These are phyloP conservation scores for Epichloe festucae DNA, from an alignment of 2,329 filamentous ascomycete genomes.

Conservation along the genomic window DNA sequence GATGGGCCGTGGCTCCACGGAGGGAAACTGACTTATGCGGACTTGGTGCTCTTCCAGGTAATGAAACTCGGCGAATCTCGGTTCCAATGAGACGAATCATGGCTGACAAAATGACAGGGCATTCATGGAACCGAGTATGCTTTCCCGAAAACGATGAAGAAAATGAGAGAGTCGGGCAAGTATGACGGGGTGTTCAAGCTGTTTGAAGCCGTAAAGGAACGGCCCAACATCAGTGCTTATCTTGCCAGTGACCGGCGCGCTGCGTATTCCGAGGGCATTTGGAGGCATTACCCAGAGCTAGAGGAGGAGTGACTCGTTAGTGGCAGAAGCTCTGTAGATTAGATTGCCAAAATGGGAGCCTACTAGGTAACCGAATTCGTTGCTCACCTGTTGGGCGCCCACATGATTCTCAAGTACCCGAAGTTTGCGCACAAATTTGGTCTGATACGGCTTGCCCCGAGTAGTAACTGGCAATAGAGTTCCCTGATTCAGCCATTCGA, in stretches of 20 bases:
- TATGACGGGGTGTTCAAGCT: constrained; percentile 51
- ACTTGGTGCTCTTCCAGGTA: constrained; percentile 62
- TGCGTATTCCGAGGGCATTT: constrained; percentile 53
- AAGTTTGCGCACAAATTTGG: no score
- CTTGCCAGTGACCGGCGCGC: constrained; percentile 50
- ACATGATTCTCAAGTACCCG: no score
- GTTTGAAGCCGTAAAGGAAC: constrained; percentile 47
- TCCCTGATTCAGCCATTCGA: no score
- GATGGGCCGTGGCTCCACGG: constrained; percentile 55
- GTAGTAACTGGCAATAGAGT: no score
- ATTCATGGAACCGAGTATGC: constrained; percentile 49
- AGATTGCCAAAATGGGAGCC: no score
- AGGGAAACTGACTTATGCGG: constrained; percentile 52
- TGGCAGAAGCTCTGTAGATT: no score
- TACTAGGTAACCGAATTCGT: no score
- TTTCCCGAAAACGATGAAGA: constrained; percentile 54
- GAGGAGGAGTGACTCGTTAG: constrained; percentile 29
- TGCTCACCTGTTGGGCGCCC: no score
- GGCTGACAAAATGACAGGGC: constrained; percentile 20
- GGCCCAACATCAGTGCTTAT: constrained; percentile 55
- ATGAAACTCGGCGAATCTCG: background rate
- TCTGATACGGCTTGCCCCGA: no score
- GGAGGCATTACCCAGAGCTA: constrained; percentile 60
- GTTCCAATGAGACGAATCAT: background rate
- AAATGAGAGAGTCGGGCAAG: constrained; percentile 39